Base-by-base conservation (phyloP, 345 rosid species). In the Melastoma malabathricum region DNA sequence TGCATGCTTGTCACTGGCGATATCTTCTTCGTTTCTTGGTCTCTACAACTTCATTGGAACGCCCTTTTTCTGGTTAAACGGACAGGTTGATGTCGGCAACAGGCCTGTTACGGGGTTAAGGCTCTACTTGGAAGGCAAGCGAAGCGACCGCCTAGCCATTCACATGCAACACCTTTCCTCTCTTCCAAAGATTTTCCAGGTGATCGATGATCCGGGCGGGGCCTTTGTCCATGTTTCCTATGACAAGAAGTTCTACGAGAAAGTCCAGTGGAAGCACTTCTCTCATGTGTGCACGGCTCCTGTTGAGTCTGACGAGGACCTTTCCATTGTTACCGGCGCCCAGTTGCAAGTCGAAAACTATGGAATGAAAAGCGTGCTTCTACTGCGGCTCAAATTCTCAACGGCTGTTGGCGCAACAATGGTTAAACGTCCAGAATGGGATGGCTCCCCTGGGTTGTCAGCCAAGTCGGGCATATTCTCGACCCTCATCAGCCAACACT, bases 121-220 rank as follows among this genome's bases (percentile, higher is more conserved):
- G 54, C 98, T 92, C 43, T 87, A 84, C 73, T 80, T 92, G 54
- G 97, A 92, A 54, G 98, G 98, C 51, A 73, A 80, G 77, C 77
- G 86, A 60, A 84, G 88, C 65, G 89, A 87, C 53, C 77, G 80
- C 48, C 51, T 92, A 50, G 96, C 96, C 14, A 70, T 92, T 57
- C 95, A 87, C 63, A 52, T 92, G 68, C 98, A 92, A 69, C 98
- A 92, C 59, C 96, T 87, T 50, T 87, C 98, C 48, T 82, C 96
- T 48, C 93, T 92, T 49, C 98, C 96, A 10, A 87, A 84, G 60
- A 64, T 81, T 52, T 82, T 80, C 66, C 93, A 77, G 62, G 89
- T 92, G 44, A 61, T 60, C 58, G 95, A 92, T 56, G 84, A 84
- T 65, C 82, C 79, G 15, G 61, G 60, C 48, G 76, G 59, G 27